Evolutionary conservation across 2,329 filamentous ascomycete species (phyloP).

Genomic region (Salinomyces thailandicus): DNA sequence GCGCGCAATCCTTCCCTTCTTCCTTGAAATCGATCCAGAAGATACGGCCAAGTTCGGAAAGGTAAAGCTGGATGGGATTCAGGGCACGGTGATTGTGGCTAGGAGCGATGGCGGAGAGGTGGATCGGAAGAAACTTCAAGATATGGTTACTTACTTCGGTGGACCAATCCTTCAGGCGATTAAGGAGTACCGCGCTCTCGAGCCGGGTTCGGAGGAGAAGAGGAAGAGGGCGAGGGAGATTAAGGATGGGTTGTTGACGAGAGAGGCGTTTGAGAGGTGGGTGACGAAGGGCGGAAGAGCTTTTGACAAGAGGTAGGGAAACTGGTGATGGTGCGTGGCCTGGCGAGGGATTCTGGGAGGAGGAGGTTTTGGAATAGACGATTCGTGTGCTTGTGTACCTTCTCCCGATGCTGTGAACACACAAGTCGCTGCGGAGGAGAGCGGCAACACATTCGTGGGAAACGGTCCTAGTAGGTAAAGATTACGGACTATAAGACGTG

Average conservation of each 20-base stretch:
- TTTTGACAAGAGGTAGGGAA: not conserved
- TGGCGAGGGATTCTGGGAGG: too few species aligned
- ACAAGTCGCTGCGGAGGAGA: too few species aligned
- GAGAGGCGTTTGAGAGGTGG: not conserved
- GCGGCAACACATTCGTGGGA: too few species aligned
- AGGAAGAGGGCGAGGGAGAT: not conserved
- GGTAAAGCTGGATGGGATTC: not conserved
- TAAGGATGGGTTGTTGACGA: not conserved
- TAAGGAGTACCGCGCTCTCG: not conserved
- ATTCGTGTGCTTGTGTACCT: too few species aligned
- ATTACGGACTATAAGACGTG: too few species aligned
- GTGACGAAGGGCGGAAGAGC: not conserved
- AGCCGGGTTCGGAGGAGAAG: not conserved
- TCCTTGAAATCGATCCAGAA: not conserved
- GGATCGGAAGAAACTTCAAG: not conserved
- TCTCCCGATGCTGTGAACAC: too few species aligned
- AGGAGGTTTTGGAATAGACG: too few species aligned
- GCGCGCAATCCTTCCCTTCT: not conserved
- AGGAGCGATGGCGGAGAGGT: not conserved
- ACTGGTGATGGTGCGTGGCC: not conserved
- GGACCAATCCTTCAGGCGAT: not conserved
- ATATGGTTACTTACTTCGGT: not conserved
- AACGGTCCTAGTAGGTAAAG: too few species aligned
- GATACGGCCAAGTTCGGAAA: not conserved
- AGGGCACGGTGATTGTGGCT: not conserved